phyloP scores from a whole-genome alignment of 2,329 filamentous ascomycete genomes.

The Tothia fuscella region DNA sequence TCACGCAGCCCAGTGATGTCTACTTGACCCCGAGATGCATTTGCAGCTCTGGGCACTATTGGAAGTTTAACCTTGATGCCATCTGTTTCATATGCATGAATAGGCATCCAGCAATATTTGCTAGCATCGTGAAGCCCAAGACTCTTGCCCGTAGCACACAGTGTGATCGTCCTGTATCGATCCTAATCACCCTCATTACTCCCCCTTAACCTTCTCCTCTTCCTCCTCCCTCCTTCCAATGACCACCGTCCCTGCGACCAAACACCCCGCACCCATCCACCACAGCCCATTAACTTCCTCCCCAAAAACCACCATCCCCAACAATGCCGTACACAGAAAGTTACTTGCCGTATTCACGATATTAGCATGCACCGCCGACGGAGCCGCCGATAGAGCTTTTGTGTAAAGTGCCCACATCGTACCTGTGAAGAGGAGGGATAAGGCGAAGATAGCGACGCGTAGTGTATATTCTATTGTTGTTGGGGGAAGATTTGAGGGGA shows the following conservation, averaged over 20 bases:
- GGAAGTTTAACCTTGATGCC: too few species aligned
- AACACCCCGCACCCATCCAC: slow-evolving; percentile 61
- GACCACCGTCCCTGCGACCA: slow-evolving; percentile 67
- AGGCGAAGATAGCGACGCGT: slow-evolving; percentile 54
- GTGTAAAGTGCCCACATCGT: slow-evolving; percentile 83
- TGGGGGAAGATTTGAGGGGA: slow-evolving; percentile 39
- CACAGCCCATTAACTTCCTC: slow-evolving; percentile 61
- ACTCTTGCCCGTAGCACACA: too few species aligned
- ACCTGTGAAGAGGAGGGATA: slow-evolving; percentile 65
- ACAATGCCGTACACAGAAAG: slow-evolving; percentile 64
- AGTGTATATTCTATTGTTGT: slow-evolving; percentile 37
- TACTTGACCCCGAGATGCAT: too few species aligned
- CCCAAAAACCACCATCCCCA: slow-evolving; percentile 58
- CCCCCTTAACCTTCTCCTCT: slow-evolving; percentile 17
- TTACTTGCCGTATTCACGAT: slow-evolving; percentile 76
- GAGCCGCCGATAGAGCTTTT: slow-evolving; percentile 58
- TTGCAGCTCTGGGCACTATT: too few species aligned
- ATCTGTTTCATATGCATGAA: too few species aligned
- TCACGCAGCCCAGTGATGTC: too few species aligned
- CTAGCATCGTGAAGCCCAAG: too few species aligned
- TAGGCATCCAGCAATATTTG: too few species aligned
- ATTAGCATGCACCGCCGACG: slow-evolving; percentile 66
- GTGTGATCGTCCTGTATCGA: too few species aligned
- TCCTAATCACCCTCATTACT: slow-evolving; percentile 12
- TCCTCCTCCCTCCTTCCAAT: slow-evolving; percentile 58